phyloP scores from a whole-genome alignment of 208 protist genomes.

The Acanthamoeba healyi region DNA sequence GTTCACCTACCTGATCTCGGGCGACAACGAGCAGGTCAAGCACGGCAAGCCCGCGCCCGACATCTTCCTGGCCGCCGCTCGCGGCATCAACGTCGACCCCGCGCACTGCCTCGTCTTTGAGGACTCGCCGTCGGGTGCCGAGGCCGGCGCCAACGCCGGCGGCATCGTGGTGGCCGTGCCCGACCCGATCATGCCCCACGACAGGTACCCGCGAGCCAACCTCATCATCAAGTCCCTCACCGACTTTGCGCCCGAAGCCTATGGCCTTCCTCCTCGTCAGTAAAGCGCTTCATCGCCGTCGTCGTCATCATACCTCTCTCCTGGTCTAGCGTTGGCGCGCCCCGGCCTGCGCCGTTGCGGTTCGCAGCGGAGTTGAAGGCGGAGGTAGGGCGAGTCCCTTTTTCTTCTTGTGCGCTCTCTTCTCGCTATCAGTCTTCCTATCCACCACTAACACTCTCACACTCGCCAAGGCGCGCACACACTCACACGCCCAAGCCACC shows the following conservation, averaged over 20 bases:
- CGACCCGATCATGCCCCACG: conserved; percentile 49
- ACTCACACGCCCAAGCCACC: no score
- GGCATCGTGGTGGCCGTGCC: conserved; percentile 78
- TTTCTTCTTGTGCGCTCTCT: no score
- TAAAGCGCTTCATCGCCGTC: background rate
- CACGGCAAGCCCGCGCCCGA: conserved; percentile 82
- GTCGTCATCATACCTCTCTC: no score
- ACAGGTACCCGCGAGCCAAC: conserved; percentile 45
- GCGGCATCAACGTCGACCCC: conserved; percentile 62
- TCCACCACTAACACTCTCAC: no score
- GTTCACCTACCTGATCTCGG: conserved; percentile 59
- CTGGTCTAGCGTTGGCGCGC: no score
- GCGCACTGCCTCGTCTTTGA: conserved; percentile 80
- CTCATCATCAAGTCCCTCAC: conserved; percentile 64
- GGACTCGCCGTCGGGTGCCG: conserved; percentile 75
- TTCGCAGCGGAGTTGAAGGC: no score
- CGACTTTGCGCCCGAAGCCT: conserved; percentile 74
- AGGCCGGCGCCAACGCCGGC: conserved; percentile 76
- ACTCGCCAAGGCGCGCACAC: no score
- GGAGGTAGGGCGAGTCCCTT: no score
- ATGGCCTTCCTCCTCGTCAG: conserved; percentile 67
- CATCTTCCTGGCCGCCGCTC: conserved; percentile 80
- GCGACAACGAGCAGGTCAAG: conserved; percentile 77
- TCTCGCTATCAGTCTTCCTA: no score
- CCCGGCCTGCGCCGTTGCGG: no score